phyloP scores from a whole-genome alignment of 257 asterid genomes.

The Solanum ossicruentum region DNA sequence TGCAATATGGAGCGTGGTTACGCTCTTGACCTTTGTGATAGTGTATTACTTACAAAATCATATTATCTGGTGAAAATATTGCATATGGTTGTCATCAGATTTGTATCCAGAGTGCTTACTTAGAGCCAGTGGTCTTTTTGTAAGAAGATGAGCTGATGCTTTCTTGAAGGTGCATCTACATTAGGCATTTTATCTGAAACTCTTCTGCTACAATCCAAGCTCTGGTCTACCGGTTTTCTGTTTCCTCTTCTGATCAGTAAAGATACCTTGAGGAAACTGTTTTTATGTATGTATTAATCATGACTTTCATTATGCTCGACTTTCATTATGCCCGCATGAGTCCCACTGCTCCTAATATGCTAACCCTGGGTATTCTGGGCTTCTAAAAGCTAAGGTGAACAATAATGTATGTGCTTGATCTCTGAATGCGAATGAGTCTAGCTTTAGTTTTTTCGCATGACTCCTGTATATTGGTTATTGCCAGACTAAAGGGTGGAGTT shows the following conservation, averaged over 20 bases:
- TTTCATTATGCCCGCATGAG: not conserved
- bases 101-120: not conserved
- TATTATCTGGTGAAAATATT: not conserved
- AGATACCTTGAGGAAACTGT: not conserved
- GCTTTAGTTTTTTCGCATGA: not conserved
- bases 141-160: not conserved
- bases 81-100: not conserved
- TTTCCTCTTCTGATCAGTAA: not conserved
- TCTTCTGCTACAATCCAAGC: not conserved
- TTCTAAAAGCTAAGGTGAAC: not conserved
- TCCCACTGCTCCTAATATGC: not conserved
- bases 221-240: not conserved
- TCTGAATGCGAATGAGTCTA: not conserved
- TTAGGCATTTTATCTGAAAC: not conserved
- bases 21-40: not conserved
- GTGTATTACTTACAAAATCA: not conserved
- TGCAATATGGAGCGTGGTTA: not conserved
- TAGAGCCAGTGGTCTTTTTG: not conserved
- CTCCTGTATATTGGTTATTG: not conserved
- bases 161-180: not conserved
- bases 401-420: not conserved
- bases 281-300: not conserved
- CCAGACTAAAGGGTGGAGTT: not conserved
- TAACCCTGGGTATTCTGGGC: not conserved
- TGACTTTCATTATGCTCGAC: not conserved